Evolutionary conservation across 148 eudicot species (phyloP), one percentile per base, ranked within the genome.

Genomic region (Amaranthus palmeri): DNA sequence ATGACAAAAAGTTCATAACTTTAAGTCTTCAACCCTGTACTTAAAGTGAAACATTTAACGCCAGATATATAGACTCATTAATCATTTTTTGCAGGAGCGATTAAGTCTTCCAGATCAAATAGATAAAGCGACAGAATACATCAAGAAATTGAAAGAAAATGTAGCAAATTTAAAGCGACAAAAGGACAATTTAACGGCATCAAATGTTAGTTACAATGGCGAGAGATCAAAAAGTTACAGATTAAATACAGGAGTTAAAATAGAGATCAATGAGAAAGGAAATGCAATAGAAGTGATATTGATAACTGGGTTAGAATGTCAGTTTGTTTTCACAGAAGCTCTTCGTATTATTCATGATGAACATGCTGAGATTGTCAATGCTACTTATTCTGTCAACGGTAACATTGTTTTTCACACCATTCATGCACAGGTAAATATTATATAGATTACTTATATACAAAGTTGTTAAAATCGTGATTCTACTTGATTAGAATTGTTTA

Each of bases 41-140:
- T n/a, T n/a, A n/a, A n/a, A n/a, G n/a, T n/a, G n/a, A n/a, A n/a
- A n/a, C n/a, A n/a, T n/a, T n/a, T n/a, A n/a, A n/a, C n/a, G n/a
- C n/a, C n/a, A n/a, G n/a, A n/a, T n/a, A n/a, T n/a, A n/a, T n/a
- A n/a, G n/a, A n/a, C n/a, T n/a, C 36, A 25, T 25, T 25, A 0
- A 25, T 0, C 36, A 25, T 25, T 25, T 25, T 25, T 25, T 25
- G 36, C 36, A 25, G 36, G 36, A 25, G 36, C 36, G 1, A 25
- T 25, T 25, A 25, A 25, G 36, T 25, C 36, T 46, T 90, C 84
- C 86, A 11, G 96, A 84, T 67, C 96, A 84, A 74, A 61, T 90
- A 65, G 87, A 84, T 43, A 86, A 80, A 58, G 92, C 96, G 4
- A 78, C 88, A 48, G 81, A 80, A 47, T 86, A 90, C 83, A 87